Evolutionary conservation across 78 protist species (phyloP).

Genomic region (Bigelowiella natans): DNA sequence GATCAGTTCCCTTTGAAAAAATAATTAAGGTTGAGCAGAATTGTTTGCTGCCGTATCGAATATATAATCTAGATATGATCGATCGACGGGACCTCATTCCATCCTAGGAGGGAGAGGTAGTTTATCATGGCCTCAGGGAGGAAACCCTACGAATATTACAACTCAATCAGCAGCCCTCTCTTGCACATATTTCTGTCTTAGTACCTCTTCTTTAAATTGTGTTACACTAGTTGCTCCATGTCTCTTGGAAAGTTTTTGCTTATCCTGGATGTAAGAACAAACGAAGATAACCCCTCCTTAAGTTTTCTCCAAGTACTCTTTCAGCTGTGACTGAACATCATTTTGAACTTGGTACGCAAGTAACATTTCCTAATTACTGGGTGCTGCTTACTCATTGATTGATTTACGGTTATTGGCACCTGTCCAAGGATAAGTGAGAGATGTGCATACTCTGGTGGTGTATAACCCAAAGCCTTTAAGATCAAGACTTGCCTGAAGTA

Average conservation of each 20-base stretch:
- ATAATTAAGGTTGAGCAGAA: too few relatives aligned
- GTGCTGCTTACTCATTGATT: not conserved
- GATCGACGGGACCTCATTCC: not conserved
- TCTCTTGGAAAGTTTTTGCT: not conserved
- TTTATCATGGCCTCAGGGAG: not conserved
- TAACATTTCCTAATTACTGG: too few relatives aligned
- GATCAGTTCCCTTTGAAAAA: not conserved
- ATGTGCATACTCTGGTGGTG: not conserved
- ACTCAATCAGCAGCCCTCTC: too few relatives aligned
- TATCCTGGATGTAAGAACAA: not conserved
- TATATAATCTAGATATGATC: too few relatives aligned
- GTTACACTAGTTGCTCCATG: not conserved
- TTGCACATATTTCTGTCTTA: not conserved
- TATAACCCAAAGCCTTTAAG: not conserved
- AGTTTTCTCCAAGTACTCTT: too few relatives aligned
- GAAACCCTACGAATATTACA: not conserved
- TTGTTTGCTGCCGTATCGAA: too few relatives aligned
- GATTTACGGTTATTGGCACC: not conserved
- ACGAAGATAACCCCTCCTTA: too few relatives aligned
- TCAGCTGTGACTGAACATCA: too few relatives aligned
- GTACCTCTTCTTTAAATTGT: not conserved
- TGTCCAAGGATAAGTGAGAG: not conserved
- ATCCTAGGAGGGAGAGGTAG: not conserved
- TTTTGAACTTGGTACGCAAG: too few relatives aligned
- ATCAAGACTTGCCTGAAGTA: not conserved